Conservation (phyloP, 345 rosid species). For the Melaleuca quinquenervia region DNA sequence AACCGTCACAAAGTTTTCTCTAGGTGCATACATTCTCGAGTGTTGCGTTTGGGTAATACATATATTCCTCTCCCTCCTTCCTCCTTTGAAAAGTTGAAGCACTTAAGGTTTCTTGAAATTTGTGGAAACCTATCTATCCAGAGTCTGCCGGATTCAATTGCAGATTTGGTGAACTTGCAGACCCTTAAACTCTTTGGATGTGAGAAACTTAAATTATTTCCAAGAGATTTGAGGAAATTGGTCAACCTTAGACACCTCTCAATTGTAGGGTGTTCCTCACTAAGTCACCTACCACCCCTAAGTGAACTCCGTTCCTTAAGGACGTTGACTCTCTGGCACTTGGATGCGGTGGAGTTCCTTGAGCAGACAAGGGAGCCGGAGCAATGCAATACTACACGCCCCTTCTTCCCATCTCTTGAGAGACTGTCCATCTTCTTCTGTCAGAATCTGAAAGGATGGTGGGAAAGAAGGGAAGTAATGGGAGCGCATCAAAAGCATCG, state of each 20-base stretch:
- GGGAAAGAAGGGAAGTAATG: neutral
- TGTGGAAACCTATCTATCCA: rapidly evolving
- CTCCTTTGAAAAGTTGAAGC: neutral
- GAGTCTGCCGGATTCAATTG: neutral
- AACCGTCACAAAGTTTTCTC: neutral
- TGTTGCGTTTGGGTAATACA: neutral
- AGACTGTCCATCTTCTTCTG: rapidly evolving
- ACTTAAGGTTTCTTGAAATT: neutral
- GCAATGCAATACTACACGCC: neutral
- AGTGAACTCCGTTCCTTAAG: neutral
- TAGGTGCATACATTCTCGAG: neutral
- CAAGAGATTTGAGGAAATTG: neutral
- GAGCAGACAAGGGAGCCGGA: neutral
- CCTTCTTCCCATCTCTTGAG: neutral
- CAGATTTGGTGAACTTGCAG: neutral
- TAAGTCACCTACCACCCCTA: neutral
- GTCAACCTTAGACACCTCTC: neutral
- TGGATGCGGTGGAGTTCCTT: neutral
- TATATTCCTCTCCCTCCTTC: neutral
- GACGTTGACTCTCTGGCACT: rapidly evolving
- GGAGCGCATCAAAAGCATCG: neutral
- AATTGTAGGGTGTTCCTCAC: rapidly evolving
- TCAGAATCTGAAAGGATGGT: neutral
- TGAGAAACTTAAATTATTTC: neutral
- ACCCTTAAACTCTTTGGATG: neutral